These are phyloP conservation scores for Aspergillus haitiensis DNA, from an alignment of 495 filamentous ascomycete genomes.

Conservation along the genomic window DNA sequence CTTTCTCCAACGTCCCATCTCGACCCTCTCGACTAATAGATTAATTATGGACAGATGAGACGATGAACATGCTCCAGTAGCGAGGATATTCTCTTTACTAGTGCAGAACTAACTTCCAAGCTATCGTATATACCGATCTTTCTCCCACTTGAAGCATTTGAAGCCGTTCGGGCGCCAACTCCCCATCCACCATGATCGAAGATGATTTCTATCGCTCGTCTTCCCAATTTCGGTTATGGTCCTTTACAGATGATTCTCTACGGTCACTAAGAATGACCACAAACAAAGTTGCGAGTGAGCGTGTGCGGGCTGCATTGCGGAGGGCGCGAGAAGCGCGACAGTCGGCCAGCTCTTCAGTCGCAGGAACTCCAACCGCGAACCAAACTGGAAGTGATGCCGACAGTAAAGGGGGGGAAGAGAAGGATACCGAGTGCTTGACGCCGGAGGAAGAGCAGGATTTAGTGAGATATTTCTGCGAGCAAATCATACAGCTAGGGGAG, in stretches of 20 bases:
- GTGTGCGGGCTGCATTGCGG: conserved; percentile 64
- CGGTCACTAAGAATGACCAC: conserved; percentile 68
- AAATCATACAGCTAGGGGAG: conserved; percentile 71
- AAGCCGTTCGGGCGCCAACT: not conserved
- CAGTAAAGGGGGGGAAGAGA: conserved; percentile 36
- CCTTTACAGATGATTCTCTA: conserved; percentile 77
- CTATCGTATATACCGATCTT: not conserved
- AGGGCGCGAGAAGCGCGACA: conserved; percentile 44
- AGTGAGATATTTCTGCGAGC: conserved; percentile 75
- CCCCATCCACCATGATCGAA: conserved; percentile 59
- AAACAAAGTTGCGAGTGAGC: conserved; percentile 68
- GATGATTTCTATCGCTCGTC: conserved; percentile 90
- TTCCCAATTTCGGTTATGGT: conserved; percentile 89
- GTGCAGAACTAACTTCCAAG: not conserved
- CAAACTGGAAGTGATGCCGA: conserved; percentile 37
- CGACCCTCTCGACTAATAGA: not conserved
- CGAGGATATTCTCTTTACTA: conserved; percentile 1
- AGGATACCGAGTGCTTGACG: conserved; percentile 69
- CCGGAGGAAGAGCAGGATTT: conserved; percentile 78
- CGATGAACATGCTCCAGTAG: not conserved
- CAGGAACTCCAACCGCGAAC: conserved; percentile 36
- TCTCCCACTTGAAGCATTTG: not conserved
- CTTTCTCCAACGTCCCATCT: not conserved
- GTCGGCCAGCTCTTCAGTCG: conserved; percentile 40
- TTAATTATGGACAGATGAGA: conserved; percentile 13